These are phyloP conservation scores for Pseudonectria buxi DNA, from an alignment of 2,329 filamentous ascomycete species.

Conservation along the genomic window DNA sequence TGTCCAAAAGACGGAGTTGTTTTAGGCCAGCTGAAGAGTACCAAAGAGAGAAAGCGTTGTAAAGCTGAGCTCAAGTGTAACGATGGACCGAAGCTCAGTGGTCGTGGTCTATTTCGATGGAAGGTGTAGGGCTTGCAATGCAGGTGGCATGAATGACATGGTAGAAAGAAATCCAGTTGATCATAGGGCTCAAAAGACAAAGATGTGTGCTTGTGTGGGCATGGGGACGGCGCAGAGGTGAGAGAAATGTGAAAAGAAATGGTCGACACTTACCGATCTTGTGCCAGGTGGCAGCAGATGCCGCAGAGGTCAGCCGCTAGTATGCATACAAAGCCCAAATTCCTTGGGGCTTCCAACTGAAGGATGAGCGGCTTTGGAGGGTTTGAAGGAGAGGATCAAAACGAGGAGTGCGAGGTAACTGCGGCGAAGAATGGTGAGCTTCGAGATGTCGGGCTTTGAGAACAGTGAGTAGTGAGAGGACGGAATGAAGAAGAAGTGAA, in stretches of 20 bases:
- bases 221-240: neutral
- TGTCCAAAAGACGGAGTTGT: too few species aligned
- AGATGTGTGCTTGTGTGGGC: neutral
- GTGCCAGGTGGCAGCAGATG: slow-evolving; percentile 18
- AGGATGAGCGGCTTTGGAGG: slow-evolving; percentile 2
- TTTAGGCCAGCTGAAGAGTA: too few species aligned
- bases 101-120: too few species aligned
- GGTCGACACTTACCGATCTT: slow-evolving; percentile 24
- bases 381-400: slow-evolving; percentile 6
- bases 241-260: slow-evolving; percentile 4
- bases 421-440: slow-evolving; percentile 1
- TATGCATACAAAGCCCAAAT: slow-evolving; percentile 33
- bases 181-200: neutral
- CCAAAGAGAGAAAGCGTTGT: too few species aligned
- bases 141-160: neutral
- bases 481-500: neutral
- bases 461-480: neutral
- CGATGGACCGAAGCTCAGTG: too few species aligned
- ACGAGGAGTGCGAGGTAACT: slow-evolving; percentile 1
- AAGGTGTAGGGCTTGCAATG: too few species aligned
- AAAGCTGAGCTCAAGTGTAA: too few species aligned
- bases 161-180: neutral
- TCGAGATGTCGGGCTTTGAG: slow-evolving; percentile 1
- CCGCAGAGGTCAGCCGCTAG: slow-evolving; percentile 22
- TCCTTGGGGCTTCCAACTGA: slow-evolving; percentile 13